Conservation (phyloP, 352 stramenopile genomes). For the Blastocystis sp. region DNA sequence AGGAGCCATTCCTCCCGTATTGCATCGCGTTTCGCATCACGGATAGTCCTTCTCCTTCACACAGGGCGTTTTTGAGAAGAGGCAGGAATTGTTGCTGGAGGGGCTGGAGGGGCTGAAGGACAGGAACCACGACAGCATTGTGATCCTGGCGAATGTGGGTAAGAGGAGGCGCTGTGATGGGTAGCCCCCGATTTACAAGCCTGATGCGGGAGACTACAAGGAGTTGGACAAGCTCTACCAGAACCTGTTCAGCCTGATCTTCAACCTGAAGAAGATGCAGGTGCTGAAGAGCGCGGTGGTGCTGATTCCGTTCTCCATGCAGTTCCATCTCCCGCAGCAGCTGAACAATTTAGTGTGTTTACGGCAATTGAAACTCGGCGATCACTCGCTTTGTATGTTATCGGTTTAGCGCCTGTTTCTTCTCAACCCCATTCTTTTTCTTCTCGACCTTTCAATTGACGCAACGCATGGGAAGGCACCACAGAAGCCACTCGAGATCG, state of each 20-base stretch:
- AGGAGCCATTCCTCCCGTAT: not conserved
- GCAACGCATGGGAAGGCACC: not conserved
- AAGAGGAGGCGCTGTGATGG: not conserved
- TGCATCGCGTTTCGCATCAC: not conserved
- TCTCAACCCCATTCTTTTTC: not conserved
- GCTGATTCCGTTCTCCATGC: constrained; percentile 54
- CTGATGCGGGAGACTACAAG: constrained; percentile 9
- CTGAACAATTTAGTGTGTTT: constrained; percentile 22
- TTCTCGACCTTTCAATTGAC: not conserved
- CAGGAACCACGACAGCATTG: constrained; percentile 27
- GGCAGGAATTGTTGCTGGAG: not conserved
- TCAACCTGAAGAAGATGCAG: constrained; percentile 58
- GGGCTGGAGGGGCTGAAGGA: constrained; percentile 8
- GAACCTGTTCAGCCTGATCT: constrained; percentile 47
- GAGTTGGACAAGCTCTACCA: constrained; percentile 55
- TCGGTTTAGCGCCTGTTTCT: constrained; percentile 62
- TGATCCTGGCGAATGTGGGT: constrained; percentile 51
- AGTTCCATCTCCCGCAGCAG: constrained; percentile 58
- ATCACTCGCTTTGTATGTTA: constrained; percentile 55
- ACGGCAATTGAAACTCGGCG: constrained; percentile 45
- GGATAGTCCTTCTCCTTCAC: constrained; percentile 26
- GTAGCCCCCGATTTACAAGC: constrained; percentile 66
- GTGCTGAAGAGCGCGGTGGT: constrained; percentile 49
- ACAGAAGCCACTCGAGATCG: constrained; percentile 19
- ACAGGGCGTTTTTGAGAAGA: constrained; percentile 19